These are phyloP conservation scores for Piper longum DNA, from an alignment of 164 flowering plant genomes.

Conservation along the genomic window DNA sequence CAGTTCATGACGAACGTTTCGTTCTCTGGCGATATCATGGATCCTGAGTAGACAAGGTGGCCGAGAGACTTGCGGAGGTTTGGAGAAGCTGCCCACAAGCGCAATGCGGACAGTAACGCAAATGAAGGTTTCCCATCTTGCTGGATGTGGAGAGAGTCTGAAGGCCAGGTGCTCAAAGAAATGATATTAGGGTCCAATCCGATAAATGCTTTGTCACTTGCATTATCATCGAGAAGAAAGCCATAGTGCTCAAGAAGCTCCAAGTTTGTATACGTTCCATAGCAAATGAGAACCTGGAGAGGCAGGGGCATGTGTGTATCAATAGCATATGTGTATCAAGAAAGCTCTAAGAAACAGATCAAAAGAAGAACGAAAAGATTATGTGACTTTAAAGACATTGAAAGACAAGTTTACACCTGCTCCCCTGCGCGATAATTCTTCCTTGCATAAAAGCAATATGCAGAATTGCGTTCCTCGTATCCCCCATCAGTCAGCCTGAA, in stretches of 20 bases:
- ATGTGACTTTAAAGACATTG: not conserved
- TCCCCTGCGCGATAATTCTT: conserved; percentile 55
- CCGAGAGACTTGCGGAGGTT: conserved; percentile 39
- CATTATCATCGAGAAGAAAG: conserved; percentile 55
- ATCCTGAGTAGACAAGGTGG: conserved; percentile 69
- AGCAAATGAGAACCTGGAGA: conserved; percentile 64
- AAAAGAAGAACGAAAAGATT: not conserved
- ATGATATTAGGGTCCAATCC: conserved; percentile 36
- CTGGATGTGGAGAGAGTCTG: conserved; percentile 50
- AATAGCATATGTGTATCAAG: conserved; percentile 4
- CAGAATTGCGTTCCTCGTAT: conserved; percentile 37
- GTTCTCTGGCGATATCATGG: conserved; percentile 46
- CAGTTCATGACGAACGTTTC: conserved; percentile 52
- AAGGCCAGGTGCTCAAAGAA: conserved; percentile 45
- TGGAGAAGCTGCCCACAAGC: conserved; percentile 61
- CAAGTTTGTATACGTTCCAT: conserved; percentile 81
- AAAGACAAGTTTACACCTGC: conserved; percentile 41
- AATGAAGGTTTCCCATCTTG: conserved; percentile 75
- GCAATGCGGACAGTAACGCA: conserved; percentile 57
- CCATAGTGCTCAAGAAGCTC: conserved; percentile 98
- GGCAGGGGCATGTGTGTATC: not conserved
- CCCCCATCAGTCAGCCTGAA: conserved; percentile 64
- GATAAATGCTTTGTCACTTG: conserved; percentile 68
- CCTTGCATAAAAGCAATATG: conserved; percentile 87
- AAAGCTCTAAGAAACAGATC: not conserved